Conservation (phyloP, 78 protist species). For the Dictyostelium discoideum region dicty_2.7 NC_007091.3:3376001-3376500, state of each 20-base stretch:
- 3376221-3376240: background rate
- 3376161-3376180: background rate
- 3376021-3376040: background rate
- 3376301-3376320: conserved; percentile 7
- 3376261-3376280: background rate
- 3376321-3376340: background rate
- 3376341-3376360: background rate
- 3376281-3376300: background rate
- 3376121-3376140: background rate
- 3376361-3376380: background rate
- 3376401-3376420: conserved; percentile 2
- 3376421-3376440: background rate
- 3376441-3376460: background rate
- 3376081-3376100: background rate
- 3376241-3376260: background rate
- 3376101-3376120: background rate
- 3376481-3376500: too few species aligned
- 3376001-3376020: background rate
- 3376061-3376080: background rate
- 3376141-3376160: background rate
- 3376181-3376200: background rate
- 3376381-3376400: background rate
- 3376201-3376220: background rate
- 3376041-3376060: background rate
- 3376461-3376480: too few species aligned